Evolutionary conservation across 305 asterid species (phyloP), one percentile per base, ranked within the genome.

Genomic region (Withania somnifera): DNA sequence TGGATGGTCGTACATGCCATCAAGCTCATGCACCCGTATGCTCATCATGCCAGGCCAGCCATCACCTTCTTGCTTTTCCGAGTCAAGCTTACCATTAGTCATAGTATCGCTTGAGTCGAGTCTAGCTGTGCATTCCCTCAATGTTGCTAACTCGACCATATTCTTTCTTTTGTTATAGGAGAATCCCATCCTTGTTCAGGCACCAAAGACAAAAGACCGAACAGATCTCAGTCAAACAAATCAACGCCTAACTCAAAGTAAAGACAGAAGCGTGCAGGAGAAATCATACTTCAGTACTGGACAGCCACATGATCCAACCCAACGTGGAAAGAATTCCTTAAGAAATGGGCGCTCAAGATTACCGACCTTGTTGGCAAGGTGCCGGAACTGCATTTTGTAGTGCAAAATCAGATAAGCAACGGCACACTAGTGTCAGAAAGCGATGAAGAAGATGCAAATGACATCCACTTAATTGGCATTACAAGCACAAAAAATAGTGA

Each of bases 11-110:
- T 97, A 95, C 98, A 95, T 95, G 86, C 99, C 99, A 87, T 97
- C 99, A n/a, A 97, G 93, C 88, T 97, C 99, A 87, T 97, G 98
- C 77, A 92, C 96, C 83, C 99, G 88, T 85, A 95, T 91, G 89
- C 99, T 97, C 99, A 97, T 97, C 99, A 97, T 97, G 73, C 99
- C 99, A 83, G 99, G 99, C 98, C 98, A 95, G 84, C 98, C 99
- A 85, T 88, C 93, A 19, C 95, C 96, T 84, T 92, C 99, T 40
- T 94, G 93, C 82, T 90, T 97, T 88, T 92, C 99, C 80, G 94
- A 81, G 82, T 93, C 98, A 80, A 84, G 88, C 83, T 90, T 92
- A 80, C 88, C 87, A 87, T 88, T 93, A 77, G 88, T 90, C 84
- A 87, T 80, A 77, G 87, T 88, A 54, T 83, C 88, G 89, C 84